Conservation (phyloP, 73 alveolate species). For the Symbiodinium natans region DNA sequence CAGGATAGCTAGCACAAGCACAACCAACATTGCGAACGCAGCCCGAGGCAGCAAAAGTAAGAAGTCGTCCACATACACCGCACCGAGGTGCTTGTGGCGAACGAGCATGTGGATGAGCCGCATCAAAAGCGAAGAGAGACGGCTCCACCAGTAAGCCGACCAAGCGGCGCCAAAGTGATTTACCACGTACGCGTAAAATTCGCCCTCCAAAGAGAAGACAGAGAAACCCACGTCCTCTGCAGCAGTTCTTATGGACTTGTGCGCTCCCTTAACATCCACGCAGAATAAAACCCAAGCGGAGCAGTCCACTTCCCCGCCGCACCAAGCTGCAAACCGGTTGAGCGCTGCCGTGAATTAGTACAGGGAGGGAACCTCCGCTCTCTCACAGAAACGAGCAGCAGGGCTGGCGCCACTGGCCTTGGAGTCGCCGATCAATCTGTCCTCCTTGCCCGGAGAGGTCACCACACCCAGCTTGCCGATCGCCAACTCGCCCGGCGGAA, state of each 20-base stretch:
- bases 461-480: conserved; percentile 30
- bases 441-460: neutral
- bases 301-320: neutral
- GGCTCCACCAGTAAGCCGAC: neutral
- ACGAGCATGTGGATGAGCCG: neutral
- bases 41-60: too few relatives aligned
- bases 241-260: neutral
- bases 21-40: too few relatives aligned
- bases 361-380: conserved; percentile 6
- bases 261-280: conserved; percentile 3
- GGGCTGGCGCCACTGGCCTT: conserved; percentile 9
- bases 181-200: neutral
- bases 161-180: neutral
- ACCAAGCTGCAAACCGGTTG: neutral
- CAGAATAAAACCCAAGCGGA: neutral
- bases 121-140: neutral
- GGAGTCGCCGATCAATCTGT: conserved; percentile 6
- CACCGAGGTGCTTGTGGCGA: too few relatives aligned
- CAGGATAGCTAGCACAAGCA: too few relatives aligned
- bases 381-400: neutral
- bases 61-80: too few relatives aligned
- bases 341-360: neutral
- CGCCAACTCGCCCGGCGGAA: neutral
- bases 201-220: neutral
- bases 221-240: neutral